Conservation (phyloP, 2,329 filamentous ascomycete genomes). For the Colletotrichum sp. region DNA sequence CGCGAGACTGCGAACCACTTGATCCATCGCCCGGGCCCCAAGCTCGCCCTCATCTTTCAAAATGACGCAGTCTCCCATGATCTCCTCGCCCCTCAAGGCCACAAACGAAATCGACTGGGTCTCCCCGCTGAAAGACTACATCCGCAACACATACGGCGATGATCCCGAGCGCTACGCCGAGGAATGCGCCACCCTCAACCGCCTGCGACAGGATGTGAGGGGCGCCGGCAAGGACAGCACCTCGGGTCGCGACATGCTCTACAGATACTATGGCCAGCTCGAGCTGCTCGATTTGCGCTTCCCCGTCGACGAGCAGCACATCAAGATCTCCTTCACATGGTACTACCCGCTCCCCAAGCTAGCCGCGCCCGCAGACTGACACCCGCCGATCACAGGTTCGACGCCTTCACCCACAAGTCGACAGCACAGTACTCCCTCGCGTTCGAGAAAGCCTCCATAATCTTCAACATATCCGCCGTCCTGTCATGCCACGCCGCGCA, state of each 20-base stretch:
- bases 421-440: slow-evolving; percentile 96
- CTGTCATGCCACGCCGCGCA: slow-evolving; percentile 93
- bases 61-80: slow-evolving; percentile 92
- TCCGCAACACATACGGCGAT: slow-evolving; percentile 91
- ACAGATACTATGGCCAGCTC: slow-evolving; percentile 96
- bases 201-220: slow-evolving; percentile 96
- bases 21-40: not conserved
- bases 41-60: slow-evolving; percentile 24
- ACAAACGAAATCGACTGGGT: slow-evolving; percentile 99
- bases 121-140: slow-evolving; percentile 88
- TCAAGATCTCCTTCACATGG: slow-evolving; percentile 99
- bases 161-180: slow-evolving; percentile 95
- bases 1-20: not conserved
- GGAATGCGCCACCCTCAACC: slow-evolving; percentile 93
- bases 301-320: slow-evolving; percentile 97
- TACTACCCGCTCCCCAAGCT: slow-evolving; percentile 46
- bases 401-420: slow-evolving; percentile 99
- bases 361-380: not conserved
- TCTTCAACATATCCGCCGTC: slow-evolving; percentile 98
- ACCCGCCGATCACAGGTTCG: slow-evolving; percentile 70
- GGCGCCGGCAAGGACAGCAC: slow-evolving; percentile 97
- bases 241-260: slow-evolving; percentile 89
- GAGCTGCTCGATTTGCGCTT: slow-evolving; percentile 94
- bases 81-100: slow-evolving; percentile 88
- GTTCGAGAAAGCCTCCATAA: slow-evolving; percentile 98